phyloP scores from a whole-genome alignment of 306 rosid genomes.

The Psophocarpus tetragonolobus region DNA sequence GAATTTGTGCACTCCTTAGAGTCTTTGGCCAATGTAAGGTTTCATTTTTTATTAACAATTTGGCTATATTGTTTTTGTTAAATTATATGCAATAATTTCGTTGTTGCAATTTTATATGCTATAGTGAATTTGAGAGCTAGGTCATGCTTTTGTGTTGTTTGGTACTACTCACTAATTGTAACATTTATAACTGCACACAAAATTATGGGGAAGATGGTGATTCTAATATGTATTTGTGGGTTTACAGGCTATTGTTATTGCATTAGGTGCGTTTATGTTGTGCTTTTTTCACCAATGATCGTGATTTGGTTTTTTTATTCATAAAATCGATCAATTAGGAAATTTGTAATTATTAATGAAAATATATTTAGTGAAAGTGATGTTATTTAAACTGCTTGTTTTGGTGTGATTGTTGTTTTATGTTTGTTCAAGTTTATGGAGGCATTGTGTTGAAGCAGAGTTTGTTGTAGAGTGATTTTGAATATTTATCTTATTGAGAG shows the following conservation, averaged over 20 bases:
- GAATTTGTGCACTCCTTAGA: constrained; percentile 83
- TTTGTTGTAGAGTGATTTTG: neutral
- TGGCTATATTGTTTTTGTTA: neutral
- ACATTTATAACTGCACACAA: neutral
- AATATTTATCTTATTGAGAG: constrained; percentile 35
- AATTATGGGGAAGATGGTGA: neutral
- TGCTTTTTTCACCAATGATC: neutral
- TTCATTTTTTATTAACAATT: constrained; percentile 12
- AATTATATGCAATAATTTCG: constrained; percentile 2
- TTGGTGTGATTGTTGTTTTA: constrained; percentile 7
- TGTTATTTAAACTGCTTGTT: neutral
- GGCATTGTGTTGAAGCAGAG: constrained; percentile 21
- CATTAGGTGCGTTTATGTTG: neutral
- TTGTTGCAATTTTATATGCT: constrained; percentile 3
- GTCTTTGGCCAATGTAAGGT: constrained; percentile 87
- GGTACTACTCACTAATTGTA: neutral
- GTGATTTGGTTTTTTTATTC: neutral
- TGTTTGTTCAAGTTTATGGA: constrained; percentile 6
- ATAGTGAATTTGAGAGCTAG: neutral
- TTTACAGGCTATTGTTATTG: constrained; percentile 2
- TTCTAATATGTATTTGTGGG: neutral
- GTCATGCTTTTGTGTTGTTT: constrained; percentile 5
- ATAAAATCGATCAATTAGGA: neutral
- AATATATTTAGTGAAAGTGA: neutral
- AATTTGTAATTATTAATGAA: neutral